A percentile compares a stretch with the other conserved stretches of the same genome.
These are phyloP conservation scores for Salix caprea DNA, from an alignment of 345 rosid species.

Conservation along the genomic window DNA sequence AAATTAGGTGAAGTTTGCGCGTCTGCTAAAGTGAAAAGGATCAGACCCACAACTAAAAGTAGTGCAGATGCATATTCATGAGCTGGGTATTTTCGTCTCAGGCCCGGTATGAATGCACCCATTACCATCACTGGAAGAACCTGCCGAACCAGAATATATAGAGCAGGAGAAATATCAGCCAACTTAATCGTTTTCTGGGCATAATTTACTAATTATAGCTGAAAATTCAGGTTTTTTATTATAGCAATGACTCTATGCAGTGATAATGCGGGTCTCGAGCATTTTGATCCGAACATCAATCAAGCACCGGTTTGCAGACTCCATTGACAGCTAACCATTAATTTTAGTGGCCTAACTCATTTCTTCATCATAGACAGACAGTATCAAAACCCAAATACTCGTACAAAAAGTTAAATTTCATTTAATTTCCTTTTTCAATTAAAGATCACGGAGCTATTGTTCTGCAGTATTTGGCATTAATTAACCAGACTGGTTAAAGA, in stretches of 20 bases:
- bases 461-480: background rate
- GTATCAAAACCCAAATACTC: background rate
- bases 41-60: conserved; percentile 74
- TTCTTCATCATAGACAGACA: background rate
- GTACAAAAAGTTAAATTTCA: background rate
- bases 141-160: conserved; percentile 12
- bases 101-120: conserved; percentile 89
- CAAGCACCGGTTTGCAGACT: background rate
- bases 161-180: background rate
- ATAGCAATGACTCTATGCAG: background rate
- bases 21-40: conserved; percentile 84
- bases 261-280: background rate
- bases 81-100: conserved; percentile 72
- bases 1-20: conserved; percentile 86
- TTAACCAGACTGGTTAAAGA: background rate
- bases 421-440: background rate
- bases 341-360: background rate
- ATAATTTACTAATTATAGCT: background rate
- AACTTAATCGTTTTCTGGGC: background rate
- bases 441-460: background rate
- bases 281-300: background rate
- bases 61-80: conserved; percentile 76
- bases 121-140: conserved; percentile 92
- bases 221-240: background rate
- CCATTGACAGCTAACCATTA: background rate